These are phyloP conservation scores for Colletotrichum sp. DNA, from an alignment of 2,329 filamentous ascomycete genomes.

Conservation along the genomic window DNA sequence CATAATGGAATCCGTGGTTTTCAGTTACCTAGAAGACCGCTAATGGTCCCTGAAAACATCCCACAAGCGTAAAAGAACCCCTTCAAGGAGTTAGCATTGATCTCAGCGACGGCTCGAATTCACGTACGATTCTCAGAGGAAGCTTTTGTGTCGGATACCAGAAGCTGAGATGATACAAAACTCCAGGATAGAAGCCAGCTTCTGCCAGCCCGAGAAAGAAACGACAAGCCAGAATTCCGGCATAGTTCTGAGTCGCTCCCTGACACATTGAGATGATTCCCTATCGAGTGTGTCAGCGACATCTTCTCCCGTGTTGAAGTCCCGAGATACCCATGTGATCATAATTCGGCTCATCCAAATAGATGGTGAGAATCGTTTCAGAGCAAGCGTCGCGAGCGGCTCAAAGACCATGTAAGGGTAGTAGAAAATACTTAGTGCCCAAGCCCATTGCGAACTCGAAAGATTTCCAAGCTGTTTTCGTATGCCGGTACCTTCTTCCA, in stretches of 20 bases:
- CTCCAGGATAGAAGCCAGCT: constrained; percentile 33
- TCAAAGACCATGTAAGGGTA: constrained; percentile 31
- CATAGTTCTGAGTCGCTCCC: constrained; percentile 25
- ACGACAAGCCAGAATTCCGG: constrained; percentile 28
- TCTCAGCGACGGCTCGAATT: background rate
- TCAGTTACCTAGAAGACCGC: constrained; percentile 25
- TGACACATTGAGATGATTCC: constrained; percentile 28
- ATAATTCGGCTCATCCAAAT: constrained; percentile 30
- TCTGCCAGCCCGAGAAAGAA: constrained; percentile 32
- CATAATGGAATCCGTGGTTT: too few relatives aligned
- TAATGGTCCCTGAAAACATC: constrained; percentile 36
- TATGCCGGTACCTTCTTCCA: constrained; percentile 30
- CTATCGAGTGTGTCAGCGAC: background rate
- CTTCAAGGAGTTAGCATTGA: background rate
- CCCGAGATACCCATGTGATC: constrained; percentile 24
- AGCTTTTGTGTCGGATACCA: constrained; percentile 37
- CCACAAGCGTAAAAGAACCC: constrained; percentile 37
- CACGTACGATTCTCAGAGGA: constrained; percentile 31
- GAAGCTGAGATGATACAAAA: constrained; percentile 31
- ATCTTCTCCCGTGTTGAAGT: background rate
- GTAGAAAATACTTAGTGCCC: constrained; percentile 28
- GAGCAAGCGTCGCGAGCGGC: constrained; percentile 25
- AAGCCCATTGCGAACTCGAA: constrained; percentile 27
- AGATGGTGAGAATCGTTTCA: constrained; percentile 26
- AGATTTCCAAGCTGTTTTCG: constrained; percentile 26